A percentile compares a stretch with the other conserved stretches of the same genome.
Conservation (phyloP, 352 stramenopile species). For the Paralagenidium karlingii region DNA sequence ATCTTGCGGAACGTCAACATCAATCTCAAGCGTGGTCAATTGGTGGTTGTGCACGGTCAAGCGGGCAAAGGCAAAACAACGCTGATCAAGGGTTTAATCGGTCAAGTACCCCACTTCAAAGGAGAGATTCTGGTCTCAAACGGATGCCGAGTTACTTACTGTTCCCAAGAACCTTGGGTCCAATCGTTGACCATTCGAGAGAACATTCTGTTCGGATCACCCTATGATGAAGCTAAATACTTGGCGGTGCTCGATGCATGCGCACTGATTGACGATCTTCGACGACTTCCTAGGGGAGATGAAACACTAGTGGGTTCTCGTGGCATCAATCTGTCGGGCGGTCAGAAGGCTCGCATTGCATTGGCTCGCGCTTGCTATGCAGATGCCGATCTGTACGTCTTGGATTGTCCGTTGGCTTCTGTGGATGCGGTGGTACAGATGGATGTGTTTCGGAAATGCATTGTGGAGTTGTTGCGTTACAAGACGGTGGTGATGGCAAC, state of each 20-base stretch:
- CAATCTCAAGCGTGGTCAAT: slow-evolving; percentile 31
- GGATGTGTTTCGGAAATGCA: slow-evolving; percentile 38
- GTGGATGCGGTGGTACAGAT: slow-evolving; percentile 47
- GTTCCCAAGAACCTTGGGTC: slow-evolving; percentile 66
- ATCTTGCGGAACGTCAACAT: no score
- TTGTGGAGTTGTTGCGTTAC: slow-evolving; percentile 26
- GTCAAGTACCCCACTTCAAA: neutral
- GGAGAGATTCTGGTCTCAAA: slow-evolving; percentile 8
- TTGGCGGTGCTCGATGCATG: slow-evolving; percentile 11
- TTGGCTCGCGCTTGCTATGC: slow-evolving; percentile 38
- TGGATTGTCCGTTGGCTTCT: slow-evolving; percentile 36
- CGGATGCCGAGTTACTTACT: slow-evolving; percentile 14
- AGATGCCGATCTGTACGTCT: slow-evolving; percentile 35
- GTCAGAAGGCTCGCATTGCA: slow-evolving; percentile 97
- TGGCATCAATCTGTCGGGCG: slow-evolving; percentile 86
- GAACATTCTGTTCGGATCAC: slow-evolving; percentile 78
- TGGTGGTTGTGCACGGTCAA: slow-evolving; percentile 45
- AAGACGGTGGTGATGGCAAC: slow-evolving; percentile 42
- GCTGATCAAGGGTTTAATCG: slow-evolving; percentile 1
- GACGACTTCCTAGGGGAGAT: slow-evolving; percentile 37
- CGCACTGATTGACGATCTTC: slow-evolving; percentile 6
- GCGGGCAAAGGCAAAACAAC: slow-evolving; percentile 53
- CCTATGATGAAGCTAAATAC: slow-evolving; percentile 48
- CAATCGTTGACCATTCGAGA: slow-evolving; percentile 56
- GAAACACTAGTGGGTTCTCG: slow-evolving; percentile 29